These are phyloP conservation scores for Sporothrix variecibatus DNA, from an alignment of 2,329 filamentous ascomycete species.

Conservation along the genomic window DNA sequence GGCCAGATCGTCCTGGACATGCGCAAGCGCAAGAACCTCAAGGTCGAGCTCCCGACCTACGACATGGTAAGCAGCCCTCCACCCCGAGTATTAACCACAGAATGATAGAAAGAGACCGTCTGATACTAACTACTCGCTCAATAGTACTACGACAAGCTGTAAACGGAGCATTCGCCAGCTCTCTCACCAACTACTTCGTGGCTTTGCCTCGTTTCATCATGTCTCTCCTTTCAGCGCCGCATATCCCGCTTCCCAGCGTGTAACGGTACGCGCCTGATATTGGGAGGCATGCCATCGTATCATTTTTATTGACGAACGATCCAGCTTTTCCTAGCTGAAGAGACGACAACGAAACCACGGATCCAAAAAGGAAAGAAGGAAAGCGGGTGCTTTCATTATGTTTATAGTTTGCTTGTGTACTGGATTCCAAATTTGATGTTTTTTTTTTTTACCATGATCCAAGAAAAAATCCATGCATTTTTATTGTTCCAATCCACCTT, in stretches of 20 bases:
- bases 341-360: not conserved
- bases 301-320: not conserved
- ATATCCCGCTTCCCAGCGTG: constrained; percentile 5
- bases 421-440: constrained; percentile 23
- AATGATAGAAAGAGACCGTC: not conserved
- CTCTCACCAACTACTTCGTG: constrained; percentile 26
- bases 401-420: constrained; percentile 29
- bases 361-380: constrained; percentile 25
- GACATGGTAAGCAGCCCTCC: constrained; percentile 76
- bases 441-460: constrained; percentile 21
- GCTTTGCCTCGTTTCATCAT: constrained; percentile 21
- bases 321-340: not conserved
- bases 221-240: not conserved
- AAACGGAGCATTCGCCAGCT: constrained; percentile 50
- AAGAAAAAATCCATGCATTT: not conserved
- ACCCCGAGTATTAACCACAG: not conserved
- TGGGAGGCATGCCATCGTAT: constrained; percentile 6
- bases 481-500: not conserved
- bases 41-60: constrained; percentile 88
- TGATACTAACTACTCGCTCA: not conserved
- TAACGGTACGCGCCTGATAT: not conserved
- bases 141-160: constrained; percentile 99
- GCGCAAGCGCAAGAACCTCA: constrained; percentile 99
- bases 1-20: constrained; percentile 82
- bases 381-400: constrained; percentile 28